Percentiles rank a stretch among this genome's conserved stretches.
phyloP scores from a whole-genome alignment of 164 flowering plant genomes.

The Macadamia integrifolia region DNA sequence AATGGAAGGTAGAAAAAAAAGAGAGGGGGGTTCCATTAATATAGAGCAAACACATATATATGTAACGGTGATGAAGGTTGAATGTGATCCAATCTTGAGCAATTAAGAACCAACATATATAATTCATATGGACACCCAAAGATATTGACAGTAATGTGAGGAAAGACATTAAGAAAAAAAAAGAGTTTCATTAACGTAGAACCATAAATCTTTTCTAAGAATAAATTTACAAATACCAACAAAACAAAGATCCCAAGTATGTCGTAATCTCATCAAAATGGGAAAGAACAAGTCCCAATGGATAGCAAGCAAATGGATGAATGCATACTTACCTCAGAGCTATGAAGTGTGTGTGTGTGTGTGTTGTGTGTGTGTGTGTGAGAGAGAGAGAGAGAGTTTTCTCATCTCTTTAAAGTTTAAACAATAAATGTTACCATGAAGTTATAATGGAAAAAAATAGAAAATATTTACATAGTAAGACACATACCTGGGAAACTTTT shows the following conservation, averaged over 20 bases:
- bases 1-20: too few species aligned
- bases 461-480: neutral
- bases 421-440: too few species aligned
- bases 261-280: neutral
- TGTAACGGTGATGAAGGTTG: too few species aligned
- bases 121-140: too few species aligned
- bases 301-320: neutral
- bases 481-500: constrained; percentile 73
- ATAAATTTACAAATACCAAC: neutral
- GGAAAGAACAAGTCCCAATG: neutral
- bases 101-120: too few species aligned
- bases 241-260: neutral
- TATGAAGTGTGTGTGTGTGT: too few species aligned
- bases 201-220: neutral
- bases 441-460: neutral
- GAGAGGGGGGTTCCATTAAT: neutral
- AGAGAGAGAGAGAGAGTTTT: too few species aligned
- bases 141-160: neutral
- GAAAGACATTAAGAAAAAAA: neutral
- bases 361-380: too few species aligned
- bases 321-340: neutral
- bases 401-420: too few species aligned
- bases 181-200: neutral
- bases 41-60: too few species aligned
- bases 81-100: too few species aligned